Evolutionary conservation across 2,329 filamentous ascomycete species (phyloP).

Genomic region (Microcyclosporella mali): DNA sequence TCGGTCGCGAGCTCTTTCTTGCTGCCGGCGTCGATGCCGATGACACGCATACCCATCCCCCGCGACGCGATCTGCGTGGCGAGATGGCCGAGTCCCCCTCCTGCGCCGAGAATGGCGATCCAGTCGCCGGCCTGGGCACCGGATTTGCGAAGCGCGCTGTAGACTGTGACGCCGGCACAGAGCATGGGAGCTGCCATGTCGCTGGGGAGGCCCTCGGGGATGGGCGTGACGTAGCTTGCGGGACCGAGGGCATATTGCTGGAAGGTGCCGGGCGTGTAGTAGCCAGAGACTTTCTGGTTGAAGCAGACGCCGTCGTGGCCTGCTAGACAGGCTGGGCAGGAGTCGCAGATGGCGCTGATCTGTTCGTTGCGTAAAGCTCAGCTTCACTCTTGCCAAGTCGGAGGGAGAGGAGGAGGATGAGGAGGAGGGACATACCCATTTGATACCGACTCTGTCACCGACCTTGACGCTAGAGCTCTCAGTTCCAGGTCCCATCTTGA

Average conservation of each 20-base stretch:
- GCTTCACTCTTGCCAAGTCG: too few species aligned
- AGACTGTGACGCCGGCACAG: slow-evolving; percentile 63
- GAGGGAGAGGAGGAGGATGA: background rate
- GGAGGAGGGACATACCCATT: slow-evolving; percentile 43
- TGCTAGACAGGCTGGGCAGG: slow-evolving; percentile 48
- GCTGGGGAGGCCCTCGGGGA: slow-evolving; percentile 55
- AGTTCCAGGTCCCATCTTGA: slow-evolving; percentile 58
- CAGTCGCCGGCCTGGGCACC: slow-evolving; percentile 54
- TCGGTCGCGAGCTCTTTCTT: slow-evolving; percentile 58
- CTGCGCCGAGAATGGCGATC: slow-evolving; percentile 47
- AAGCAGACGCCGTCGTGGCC: slow-evolving; percentile 51
- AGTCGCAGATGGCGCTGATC: slow-evolving; percentile 51
- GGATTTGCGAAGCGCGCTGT: slow-evolving; percentile 57
- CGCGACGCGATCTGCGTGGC: slow-evolving; percentile 54
- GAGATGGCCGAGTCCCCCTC: slow-evolving; percentile 48
- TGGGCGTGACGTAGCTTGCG: slow-evolving; percentile 63
- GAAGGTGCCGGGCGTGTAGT: slow-evolving; percentile 61
- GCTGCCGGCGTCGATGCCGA: slow-evolving; percentile 58
- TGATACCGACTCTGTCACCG: slow-evolving; percentile 65
- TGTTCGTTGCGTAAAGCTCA: background rate
- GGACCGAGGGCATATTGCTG: slow-evolving; percentile 61
- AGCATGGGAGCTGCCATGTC: slow-evolving; percentile 61
- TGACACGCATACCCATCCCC: slow-evolving; percentile 59
- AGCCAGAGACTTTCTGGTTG: slow-evolving; percentile 56
- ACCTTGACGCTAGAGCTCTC: slow-evolving; percentile 53